Evolutionary conservation across 2,329 filamentous ascomycete species (phyloP), one percentile per base, ranked within the genome.

Genomic region (Colletotrichum truncatum): DNA sequence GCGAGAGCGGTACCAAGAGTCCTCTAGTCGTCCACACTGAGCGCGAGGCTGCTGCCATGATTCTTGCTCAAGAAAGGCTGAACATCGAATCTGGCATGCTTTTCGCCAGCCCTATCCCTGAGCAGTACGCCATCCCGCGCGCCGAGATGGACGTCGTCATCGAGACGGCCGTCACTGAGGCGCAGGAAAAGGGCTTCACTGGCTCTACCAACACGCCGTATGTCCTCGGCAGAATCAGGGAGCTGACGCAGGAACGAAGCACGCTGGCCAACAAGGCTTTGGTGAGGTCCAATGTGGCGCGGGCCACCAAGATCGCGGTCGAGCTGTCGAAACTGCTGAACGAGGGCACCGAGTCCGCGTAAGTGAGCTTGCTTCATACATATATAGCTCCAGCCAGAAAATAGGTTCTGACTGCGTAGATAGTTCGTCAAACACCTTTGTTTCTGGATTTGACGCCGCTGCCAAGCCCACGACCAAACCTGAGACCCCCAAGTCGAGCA

Each of bases 21-120:
- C 95, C 95, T 1, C 87, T 88, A 21, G 87, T 92, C 1, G 87
- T 98, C 41, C 80, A 89, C 56, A 86, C 90, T 69, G 93, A 97
- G 74, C 84, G 84, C 59, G 92, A 98, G 74, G 96, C 96, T 32
- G 96, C 96, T 1, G 89, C 91, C n/a, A 93, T 98, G 61, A 92
- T 97, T 62, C 84, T 92, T 70, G 92, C 93, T 1, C 93, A 97
- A 79, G 86, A 90, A 71, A 83, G 80, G 53, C 83, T 97, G 12
- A 86, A 86, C 5, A 86, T 98, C 30, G 86, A 90, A 66, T 93
- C 93, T 2, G 96, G 95, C 8, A 80, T 98, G 58, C 82, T 94
- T 62, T 94, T 99, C 73, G 94, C 94, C 60, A 98, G 97, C 74
- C 95, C 94, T 0, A 92, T 97, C 34, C 92, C 94, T 0, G 81